Conservation (phyloP, 805 yeast genomes). For the Wickerhamiella azyma region DNA sequence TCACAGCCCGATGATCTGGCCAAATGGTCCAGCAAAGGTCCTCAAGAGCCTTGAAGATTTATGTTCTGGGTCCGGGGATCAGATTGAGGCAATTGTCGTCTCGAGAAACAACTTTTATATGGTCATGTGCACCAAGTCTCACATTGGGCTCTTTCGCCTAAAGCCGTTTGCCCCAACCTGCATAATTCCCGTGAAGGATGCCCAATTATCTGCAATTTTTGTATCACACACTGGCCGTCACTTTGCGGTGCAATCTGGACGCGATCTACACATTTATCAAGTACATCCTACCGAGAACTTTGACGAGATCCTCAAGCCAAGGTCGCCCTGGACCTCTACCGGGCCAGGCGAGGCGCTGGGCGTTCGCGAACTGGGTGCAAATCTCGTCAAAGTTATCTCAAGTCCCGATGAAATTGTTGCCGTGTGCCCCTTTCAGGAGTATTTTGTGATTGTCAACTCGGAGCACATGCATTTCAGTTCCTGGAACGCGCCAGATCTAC, state of each 20-base stretch:
- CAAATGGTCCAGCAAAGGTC: constrained; percentile 16
- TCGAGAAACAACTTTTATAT: constrained; percentile 17
- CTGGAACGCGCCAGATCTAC: constrained; percentile 10
- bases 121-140: constrained; percentile 13
- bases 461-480: constrained; percentile 15
- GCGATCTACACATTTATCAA: not conserved
- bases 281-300: constrained; percentile 3
- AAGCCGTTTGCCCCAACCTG: constrained; percentile 18
- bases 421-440: constrained; percentile 18
- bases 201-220: not conserved
- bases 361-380: constrained; percentile 23
- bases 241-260: constrained; percentile 1
- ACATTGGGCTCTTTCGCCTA: constrained; percentile 17
- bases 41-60: not conserved
- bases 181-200: constrained; percentile 7
- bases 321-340: constrained; percentile 16
- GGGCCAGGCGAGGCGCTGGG: constrained; percentile 31
- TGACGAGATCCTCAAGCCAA: constrained; percentile 15
- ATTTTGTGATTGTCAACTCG: constrained; percentile 17
- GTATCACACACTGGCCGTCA: constrained; percentile 1
- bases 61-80: constrained; percentile 10
- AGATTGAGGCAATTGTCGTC: constrained; percentile 13
- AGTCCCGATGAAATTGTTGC: constrained; percentile 23
- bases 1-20: constrained; percentile 19
- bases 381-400: constrained; percentile 20